phyloP scores from a whole-genome alignment of 371 early-diverging fungal species.

The Mucor indicus region DNA sequence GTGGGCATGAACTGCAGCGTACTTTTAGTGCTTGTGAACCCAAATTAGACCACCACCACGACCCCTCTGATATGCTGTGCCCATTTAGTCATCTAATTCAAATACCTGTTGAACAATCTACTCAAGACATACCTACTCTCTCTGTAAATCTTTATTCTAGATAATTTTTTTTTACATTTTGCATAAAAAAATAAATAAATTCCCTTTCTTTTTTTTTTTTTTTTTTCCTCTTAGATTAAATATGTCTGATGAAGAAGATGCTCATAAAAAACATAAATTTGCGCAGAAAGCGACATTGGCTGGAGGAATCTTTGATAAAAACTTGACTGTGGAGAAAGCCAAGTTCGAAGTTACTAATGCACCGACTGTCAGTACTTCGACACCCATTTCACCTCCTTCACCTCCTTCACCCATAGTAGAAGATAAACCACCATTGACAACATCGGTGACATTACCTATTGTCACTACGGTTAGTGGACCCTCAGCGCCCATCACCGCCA shows the following conservation, averaged over 20 bases:
- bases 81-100: conserved; percentile 24
- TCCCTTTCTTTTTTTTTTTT: background rate
- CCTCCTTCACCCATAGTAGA: too few relatives aligned
- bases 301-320: conserved; percentile 31
- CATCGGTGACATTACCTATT: too few relatives aligned
- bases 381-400: conserved; percentile 20
- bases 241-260: background rate
- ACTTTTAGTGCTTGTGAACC: conserved; percentile 52
- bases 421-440: too few relatives aligned
- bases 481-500: too few relatives aligned
- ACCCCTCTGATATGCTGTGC: conserved; percentile 50
- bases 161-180: too few relatives aligned
- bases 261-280: background rate
- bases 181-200: background rate
- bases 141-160: background rate
- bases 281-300: too few relatives aligned
- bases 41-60: conserved; percentile 15
- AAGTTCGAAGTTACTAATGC: conserved; percentile 5
- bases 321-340: conserved; percentile 40
- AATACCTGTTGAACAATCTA: conserved; percentile 2
- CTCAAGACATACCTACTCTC: background rate
- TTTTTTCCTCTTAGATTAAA: conserved; percentile 1
- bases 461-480: too few relatives aligned
- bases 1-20: conserved; percentile 43
- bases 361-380: too few relatives aligned